Evolutionary conservation across 768 basidiomycete species (phyloP), one percentile per base, ranked within the genome.

Genomic region (Cubamyces lactineus): DNA sequence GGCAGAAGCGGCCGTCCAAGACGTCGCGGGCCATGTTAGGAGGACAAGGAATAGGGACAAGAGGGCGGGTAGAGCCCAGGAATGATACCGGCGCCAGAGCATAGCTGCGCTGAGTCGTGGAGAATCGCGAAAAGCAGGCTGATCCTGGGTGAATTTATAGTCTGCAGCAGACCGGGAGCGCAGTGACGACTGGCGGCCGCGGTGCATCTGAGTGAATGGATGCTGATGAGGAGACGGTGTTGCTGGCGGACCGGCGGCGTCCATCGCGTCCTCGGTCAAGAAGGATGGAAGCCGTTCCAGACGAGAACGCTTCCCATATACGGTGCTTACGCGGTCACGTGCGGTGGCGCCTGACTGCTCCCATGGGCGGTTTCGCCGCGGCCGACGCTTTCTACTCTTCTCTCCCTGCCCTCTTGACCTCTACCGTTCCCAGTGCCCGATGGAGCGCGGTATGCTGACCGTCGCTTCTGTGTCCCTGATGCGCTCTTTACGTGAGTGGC

Each of bases 11-110:
- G 26, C 2, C 0, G 55, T 57, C 24, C n/a, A 19, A 5, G 24
- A 3, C 0, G 63, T 66, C 3, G 51, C 43, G 1, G 65, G 68
- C 65, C 61, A 66, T 23, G 63, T 60, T 4, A 66, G 34, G 1
- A 66, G 45, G 17, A 65, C 58, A 5, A 69, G 30, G 17, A 24
- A 57, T 9, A 69, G 47, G 0, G 68, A 53, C 16, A 69, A 12
- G 30, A 66, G 39, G 21, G 65, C 63, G 5, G 65, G 63, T 0
- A 69, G 23, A 26, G 63, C 61, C 68, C 65, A 69, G 19, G 61
- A 26, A 5, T 46, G 58, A 26, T 41, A 42, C 0, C 64, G 62
- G 39, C 51, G 57, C 57, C 57, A 59, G 30, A 59, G 57, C 57
- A 59, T 59, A 38, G 38, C 26, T 57, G 39, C 23, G 41, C 28